Evolutionary conservation across 495 filamentous ascomycete genomes (phyloP).

Genomic region (Aspergillus bertholletiae): DNA sequence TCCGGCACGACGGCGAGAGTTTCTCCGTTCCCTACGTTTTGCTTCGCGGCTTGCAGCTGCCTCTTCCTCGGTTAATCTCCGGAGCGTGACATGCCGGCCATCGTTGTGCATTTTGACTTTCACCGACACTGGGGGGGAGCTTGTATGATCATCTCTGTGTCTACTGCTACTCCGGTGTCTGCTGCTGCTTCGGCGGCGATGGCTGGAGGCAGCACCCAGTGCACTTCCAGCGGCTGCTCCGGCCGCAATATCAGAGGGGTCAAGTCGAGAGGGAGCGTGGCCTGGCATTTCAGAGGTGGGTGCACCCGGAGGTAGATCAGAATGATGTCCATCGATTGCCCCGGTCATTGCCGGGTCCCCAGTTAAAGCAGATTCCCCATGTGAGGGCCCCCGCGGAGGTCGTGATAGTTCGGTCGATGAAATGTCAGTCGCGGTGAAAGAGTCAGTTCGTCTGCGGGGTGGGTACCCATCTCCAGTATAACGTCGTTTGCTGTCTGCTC

Average conservation of each 20-base stretch:
- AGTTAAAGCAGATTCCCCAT: constrained; percentile 27
- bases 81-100: constrained; percentile 75
- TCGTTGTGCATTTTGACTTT: constrained; percentile 80
- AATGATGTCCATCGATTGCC: constrained; percentile 26
- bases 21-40: constrained; percentile 43
- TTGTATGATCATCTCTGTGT: constrained; percentile 39
- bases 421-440: constrained; percentile 40
- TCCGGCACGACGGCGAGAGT: constrained; percentile 37
- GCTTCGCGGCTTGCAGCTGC: constrained; percentile 59
- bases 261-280: constrained; percentile 19
- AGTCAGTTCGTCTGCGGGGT: constrained; percentile 48
- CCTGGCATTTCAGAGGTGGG: constrained; percentile 53
- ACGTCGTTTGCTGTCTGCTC: constrained; percentile 49
- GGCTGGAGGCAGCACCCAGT: constrained; percentile 28
- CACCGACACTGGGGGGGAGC: constrained; percentile 66
- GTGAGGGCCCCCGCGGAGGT: constrained; percentile 30
- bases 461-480: constrained; percentile 61
- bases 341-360: constrained; percentile 34
- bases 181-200: constrained; percentile 36
- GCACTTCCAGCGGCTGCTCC: constrained; percentile 43
- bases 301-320: constrained; percentile 45
- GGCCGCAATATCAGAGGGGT: constrained; percentile 36
- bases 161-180: constrained; percentile 26
- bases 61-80: constrained; percentile 78
- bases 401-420: constrained; percentile 40